Evolutionary conservation across 768 basidiomycete species (phyloP).

Genomic region (Dioszegia crocea): DNA sequence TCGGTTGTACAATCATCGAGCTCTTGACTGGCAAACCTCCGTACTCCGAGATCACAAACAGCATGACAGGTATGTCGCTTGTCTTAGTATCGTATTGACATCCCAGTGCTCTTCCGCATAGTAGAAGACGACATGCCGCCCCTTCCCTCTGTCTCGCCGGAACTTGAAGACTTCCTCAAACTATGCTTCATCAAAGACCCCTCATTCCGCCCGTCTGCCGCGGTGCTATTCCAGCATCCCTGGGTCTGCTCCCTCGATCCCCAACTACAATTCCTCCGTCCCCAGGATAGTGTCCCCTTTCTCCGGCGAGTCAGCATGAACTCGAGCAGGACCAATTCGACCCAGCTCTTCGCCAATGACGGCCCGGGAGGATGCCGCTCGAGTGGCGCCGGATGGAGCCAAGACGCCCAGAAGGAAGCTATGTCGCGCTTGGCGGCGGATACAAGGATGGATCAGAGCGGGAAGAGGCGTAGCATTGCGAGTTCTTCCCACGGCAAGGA

Average conservation of each 20-base stretch:
- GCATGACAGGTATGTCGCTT: conserved; percentile 70
- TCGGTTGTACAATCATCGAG: conserved; percentile 92
- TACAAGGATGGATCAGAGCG: conserved; percentile 22
- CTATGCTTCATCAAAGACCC: conserved; percentile 91
- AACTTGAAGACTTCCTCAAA: conserved; percentile 72
- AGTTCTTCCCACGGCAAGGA: conserved; percentile 51
- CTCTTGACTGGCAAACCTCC: conserved; percentile 87
- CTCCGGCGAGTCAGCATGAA: conserved; percentile 85
- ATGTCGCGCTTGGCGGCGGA: not conserved
- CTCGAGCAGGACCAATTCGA: conserved; percentile 63
- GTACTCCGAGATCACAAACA: conserved; percentile 80
- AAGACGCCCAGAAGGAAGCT: not conserved
- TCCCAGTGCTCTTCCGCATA: conserved; percentile 88
- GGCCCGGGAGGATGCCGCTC: not conserved
- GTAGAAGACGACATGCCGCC: conserved; percentile 90
- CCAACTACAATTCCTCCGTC: conserved; percentile 64
- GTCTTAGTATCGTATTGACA: conserved; percentile 16
- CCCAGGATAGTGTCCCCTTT: conserved; percentile 93
- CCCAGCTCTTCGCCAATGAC: conserved; percentile 22
- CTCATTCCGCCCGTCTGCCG: conserved; percentile 72
- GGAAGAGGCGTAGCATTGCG: conserved; percentile 49
- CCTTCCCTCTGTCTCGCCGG: conserved; percentile 68
- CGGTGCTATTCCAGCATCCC: conserved; percentile 77
- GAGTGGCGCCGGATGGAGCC: not conserved
- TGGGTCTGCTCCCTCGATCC: conserved; percentile 55